Conservation (phyloP, 1,139 yeast genomes). For the Meyerozyma athensensis region DNA sequence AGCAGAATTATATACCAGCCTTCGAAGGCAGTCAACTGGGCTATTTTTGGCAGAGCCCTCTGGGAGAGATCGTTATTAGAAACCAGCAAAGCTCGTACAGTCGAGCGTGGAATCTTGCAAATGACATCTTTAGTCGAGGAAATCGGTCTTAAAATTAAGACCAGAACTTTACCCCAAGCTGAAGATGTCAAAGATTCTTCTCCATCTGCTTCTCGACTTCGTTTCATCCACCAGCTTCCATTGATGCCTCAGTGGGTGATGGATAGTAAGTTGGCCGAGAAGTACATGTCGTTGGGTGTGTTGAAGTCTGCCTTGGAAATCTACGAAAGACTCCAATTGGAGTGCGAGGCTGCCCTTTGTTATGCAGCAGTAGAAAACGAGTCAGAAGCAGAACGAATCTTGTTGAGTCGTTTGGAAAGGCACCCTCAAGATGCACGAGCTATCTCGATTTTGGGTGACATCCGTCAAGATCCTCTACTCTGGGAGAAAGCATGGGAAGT, state of each 20-base stretch:
- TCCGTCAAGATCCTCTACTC: slow-evolving; percentile 65
- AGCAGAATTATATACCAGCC: slow-evolving; percentile 58
- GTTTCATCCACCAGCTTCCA: slow-evolving; percentile 71
- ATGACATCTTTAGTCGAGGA: slow-evolving; percentile 92
- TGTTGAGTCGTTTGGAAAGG: slow-evolving; percentile 48
- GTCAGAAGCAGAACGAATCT: slow-evolving; percentile 55
- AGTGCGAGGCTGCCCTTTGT: slow-evolving; percentile 86
- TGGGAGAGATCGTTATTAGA: slow-evolving; percentile 91
- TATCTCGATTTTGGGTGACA: slow-evolving; percentile 79
- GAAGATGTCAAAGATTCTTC: slow-evolving; percentile 23
- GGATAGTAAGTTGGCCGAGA: slow-evolving; percentile 81
- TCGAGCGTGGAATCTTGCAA: slow-evolving; percentile 91
- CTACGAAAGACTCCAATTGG: slow-evolving; percentile 72
- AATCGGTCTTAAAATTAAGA: slow-evolving; percentile 63
- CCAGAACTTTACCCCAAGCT: slow-evolving; percentile 55
- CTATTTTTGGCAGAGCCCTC: slow-evolving; percentile 73
- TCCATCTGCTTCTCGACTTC: slow-evolving; percentile 49
- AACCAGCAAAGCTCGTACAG: slow-evolving; percentile 74
- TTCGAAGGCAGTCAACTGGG: slow-evolving; percentile 59
- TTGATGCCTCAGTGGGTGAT: slow-evolving; percentile 82
- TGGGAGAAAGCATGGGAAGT: slow-evolving; percentile 90
- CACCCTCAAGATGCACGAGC: slow-evolving; percentile 82
- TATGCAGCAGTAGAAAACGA: slow-evolving; percentile 83
- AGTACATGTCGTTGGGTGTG: slow-evolving; percentile 82
- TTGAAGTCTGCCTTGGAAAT: slow-evolving; percentile 85